Base-by-base conservation (phyloP, 2,329 filamentous ascomycete genomes). In the Biscogniauxia sp. region DNA sequence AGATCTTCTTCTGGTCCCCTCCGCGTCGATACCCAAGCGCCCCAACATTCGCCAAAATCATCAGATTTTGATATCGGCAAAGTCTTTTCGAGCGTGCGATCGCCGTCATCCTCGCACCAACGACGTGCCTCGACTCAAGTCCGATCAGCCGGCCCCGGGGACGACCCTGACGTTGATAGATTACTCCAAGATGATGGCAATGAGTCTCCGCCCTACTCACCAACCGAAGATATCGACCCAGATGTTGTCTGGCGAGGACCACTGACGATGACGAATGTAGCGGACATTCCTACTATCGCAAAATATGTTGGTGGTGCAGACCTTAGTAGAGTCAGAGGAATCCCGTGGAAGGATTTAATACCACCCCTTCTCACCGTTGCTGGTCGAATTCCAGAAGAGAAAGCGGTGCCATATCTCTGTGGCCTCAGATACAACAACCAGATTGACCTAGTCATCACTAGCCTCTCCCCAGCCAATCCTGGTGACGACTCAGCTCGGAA, bases 351-450 rank as follows among this genome's bases (percentile, higher is more conserved):
- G 19, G 85, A 90, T 60, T 79, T 98, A 9, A 85, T 97, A 7
- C 90, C 92, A 0, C 80, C 84, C 28, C 83, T 81, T 7, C 79
- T 95, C 28, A 86, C 84, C 6, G 88, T 95, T 20, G 88, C 88
- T 54, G 92, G 91, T 1, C 87, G 95, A 19, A 95, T 99, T 61
- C 86, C 91, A 56, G 87, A 92, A 67, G 84, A 89, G 61, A 90
- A 89, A 65, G 95, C 94, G 11, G 92, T 93, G 59, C 92, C 96
- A 63, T 99, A 99, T 70, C 87, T 99, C 0, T 95, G 92, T 72
- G 88, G 92, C 55, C 81, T 98, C 62, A 87, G 92, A 13, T 96
- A 91, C 74, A 94, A 90, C 72, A 84, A 85, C 56, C 88, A 88
- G 55, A 93, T 91, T 1, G 95, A 98, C 70, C 87, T 99, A 5